phyloP scores from a whole-genome alignment of 2,329 filamentous ascomycete genomes.

The Claviceps lovelessii region DNA sequence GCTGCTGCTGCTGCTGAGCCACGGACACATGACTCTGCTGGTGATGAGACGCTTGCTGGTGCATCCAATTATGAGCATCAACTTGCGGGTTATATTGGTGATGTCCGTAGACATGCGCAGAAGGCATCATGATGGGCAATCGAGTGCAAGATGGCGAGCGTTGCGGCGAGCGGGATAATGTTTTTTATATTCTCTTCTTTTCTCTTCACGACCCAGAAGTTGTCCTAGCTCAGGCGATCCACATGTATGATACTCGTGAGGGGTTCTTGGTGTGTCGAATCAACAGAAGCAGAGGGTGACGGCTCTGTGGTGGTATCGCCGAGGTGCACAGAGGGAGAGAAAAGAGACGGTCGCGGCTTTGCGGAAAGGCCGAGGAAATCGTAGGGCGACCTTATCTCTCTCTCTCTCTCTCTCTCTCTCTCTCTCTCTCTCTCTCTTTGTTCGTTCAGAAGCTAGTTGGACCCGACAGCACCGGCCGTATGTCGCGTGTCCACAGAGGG shows the following conservation, averaged over 20 bases:
- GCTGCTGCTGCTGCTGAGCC: conserved; percentile 26
- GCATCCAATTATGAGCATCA: conserved; percentile 51
- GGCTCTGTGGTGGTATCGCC: neutral
- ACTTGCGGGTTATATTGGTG: conserved; percentile 50
- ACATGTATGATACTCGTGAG: neutral
- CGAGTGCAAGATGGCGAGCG: neutral
- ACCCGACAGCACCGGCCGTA: neutral
- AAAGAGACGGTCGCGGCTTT: neutral
- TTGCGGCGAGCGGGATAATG: neutral
- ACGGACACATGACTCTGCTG: conserved; percentile 44
- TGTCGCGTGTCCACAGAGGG: neutral
- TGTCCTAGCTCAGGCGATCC: neutral
- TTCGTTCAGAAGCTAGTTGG: neutral
- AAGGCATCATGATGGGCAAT: conserved; percentile 41
- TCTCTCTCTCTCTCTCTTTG: neutral
- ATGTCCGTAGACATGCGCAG: conserved; percentile 51
- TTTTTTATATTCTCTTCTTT: neutral
- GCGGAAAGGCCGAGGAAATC: neutral
- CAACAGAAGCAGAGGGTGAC: neutral
- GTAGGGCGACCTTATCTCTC: neutral
- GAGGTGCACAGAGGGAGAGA: neutral
- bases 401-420: neutral
- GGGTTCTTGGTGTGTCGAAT: neutral
- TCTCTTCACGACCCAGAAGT: neutral
- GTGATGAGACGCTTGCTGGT: conserved; percentile 46